Percentiles rank a stretch among this genome's conserved stretches.
phyloP scores from a whole-genome alignment of 2,329 filamentous ascomycete genomes.

The Ilyonectria robusta region DNA sequence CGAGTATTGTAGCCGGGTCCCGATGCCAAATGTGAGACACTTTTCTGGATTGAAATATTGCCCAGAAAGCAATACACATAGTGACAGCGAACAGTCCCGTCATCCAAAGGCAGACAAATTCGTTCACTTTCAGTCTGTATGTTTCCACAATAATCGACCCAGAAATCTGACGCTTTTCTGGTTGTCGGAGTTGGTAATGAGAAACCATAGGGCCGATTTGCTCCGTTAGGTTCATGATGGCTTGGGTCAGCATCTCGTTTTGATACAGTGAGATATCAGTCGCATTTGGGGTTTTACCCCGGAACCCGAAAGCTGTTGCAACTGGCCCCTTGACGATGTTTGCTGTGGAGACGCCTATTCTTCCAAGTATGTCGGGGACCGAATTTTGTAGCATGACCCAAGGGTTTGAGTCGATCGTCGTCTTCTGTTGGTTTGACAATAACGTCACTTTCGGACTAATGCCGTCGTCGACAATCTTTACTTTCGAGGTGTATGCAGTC shows the following conservation, averaged over 20 bases:
- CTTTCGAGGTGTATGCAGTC: neutral
- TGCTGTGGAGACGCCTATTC: neutral
- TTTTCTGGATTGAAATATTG: neutral
- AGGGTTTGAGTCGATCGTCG: neutral
- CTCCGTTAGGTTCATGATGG: constrained; percentile 6
- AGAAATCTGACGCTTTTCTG: neutral
- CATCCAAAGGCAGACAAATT: neutral
- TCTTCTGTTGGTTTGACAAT: neutral
- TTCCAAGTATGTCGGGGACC: no score
- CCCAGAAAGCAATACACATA: neutral
- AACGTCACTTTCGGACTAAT: neutral
- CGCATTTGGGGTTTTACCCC: neutral
- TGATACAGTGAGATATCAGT: neutral
- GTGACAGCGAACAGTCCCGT: neutral
- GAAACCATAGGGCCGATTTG: neutral
- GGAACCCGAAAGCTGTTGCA: neutral
- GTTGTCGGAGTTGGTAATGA: constrained; percentile 5
- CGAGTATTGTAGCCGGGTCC: constrained; percentile 6
- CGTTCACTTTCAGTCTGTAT: neutral
- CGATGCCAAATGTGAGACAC: neutral
- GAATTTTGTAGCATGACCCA: neutral
- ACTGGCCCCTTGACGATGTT: neutral
- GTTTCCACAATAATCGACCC: neutral
- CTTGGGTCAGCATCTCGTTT: neutral
- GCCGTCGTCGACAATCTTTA: constrained; percentile 9